These are phyloP conservation scores for Candida vaughaniae DNA, from an alignment of 805 yeast species.

Conservation along the genomic window DNA sequence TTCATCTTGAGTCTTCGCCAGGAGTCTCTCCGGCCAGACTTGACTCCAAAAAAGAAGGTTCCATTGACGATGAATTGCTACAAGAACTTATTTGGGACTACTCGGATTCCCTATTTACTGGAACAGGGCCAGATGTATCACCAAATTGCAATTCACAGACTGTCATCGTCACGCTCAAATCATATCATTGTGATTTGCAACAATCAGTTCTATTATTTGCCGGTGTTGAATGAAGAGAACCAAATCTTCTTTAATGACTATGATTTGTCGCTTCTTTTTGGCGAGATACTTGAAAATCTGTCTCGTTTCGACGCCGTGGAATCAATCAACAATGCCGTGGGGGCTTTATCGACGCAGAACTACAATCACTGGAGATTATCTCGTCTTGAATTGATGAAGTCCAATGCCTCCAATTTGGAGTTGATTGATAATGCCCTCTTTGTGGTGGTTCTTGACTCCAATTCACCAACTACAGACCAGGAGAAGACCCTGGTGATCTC, in stretches of 20 bases:
- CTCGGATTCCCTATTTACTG: constrained; percentile 44
- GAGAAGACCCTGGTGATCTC: constrained; percentile 50
- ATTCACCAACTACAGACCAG: constrained; percentile 44
- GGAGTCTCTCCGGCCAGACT: constrained; percentile 56
- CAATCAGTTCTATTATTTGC: constrained; percentile 50
- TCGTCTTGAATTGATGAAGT: constrained; percentile 38
- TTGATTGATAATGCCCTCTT: constrained; percentile 51
- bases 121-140: constrained; percentile 24
- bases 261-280: constrained; percentile 46
- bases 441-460: constrained; percentile 50
- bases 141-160: constrained; percentile 36
- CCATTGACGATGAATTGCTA: constrained; percentile 71
- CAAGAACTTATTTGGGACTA: constrained; percentile 64
- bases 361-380: constrained; percentile 49
- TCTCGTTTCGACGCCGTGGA: constrained; percentile 32
- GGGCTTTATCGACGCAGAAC: constrained; percentile 55
- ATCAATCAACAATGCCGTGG: constrained; percentile 46
- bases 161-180: constrained; percentile 35
- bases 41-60: constrained; percentile 47
- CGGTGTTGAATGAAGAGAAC: constrained; percentile 44
- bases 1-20: constrained; percentile 60
- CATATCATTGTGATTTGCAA: constrained; percentile 51
- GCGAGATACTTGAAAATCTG: constrained; percentile 42
- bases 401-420: constrained; percentile 36
- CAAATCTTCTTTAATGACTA: constrained; percentile 54